Conservation (phyloP, 176 grass and related monocot genomes). For the Chrysopogon serrulatus region DNA sequence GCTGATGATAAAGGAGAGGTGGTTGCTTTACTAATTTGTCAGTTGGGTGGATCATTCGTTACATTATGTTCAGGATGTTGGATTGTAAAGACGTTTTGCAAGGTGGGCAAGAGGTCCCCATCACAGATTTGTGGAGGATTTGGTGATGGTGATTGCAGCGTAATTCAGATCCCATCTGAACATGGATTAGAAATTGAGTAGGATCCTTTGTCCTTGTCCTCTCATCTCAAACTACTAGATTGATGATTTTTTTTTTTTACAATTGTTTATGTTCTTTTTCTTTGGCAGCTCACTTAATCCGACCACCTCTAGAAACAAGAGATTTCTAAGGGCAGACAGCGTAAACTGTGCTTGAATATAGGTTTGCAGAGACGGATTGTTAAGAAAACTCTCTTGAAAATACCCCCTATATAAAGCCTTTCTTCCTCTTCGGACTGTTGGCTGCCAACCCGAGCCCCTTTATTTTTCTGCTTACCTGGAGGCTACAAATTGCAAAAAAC, state of each 20-base stretch:
- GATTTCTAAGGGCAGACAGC: too few relatives aligned
- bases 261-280: too few relatives aligned
- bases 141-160: constrained; percentile 1
- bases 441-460: too few relatives aligned
- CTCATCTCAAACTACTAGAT: background rate
- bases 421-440: too few relatives aligned
- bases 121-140: constrained; percentile 23
- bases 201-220: background rate
- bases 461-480: too few relatives aligned
- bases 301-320: background rate
- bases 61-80: background rate
- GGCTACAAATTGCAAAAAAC: background rate
- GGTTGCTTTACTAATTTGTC: background rate
- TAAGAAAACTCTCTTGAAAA: too few relatives aligned
- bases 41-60: constrained; percentile 7
- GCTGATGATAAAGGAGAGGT: background rate
- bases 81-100: background rate
- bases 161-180: constrained; percentile 11
- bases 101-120: background rate
- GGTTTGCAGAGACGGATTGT: too few relatives aligned
- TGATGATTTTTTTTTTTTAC: too few relatives aligned
- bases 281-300: too few relatives aligned
- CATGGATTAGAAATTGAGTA: background rate
- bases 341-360: too few relatives aligned
- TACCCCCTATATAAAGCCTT: too few relatives aligned